phyloP scores from a whole-genome alignment of 208 protist species.

The Acanthamoeba lugdunensis region DNA sequence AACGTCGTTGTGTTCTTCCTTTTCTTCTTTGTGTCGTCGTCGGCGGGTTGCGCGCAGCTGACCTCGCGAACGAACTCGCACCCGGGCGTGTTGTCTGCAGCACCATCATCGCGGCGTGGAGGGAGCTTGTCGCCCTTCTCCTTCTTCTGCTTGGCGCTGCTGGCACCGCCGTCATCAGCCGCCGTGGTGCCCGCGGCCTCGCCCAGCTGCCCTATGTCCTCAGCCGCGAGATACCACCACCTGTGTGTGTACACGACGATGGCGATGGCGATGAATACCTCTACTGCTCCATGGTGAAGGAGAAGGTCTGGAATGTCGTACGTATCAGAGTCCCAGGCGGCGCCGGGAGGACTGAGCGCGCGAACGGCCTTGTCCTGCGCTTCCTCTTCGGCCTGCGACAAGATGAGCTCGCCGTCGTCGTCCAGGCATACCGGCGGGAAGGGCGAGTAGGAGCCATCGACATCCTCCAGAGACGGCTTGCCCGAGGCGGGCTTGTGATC shows the following conservation, averaged over 20 bases:
- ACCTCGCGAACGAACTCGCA: too few species aligned
- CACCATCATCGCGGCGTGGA: too few species aligned
- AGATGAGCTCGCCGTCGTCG: background rate
- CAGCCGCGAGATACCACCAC: background rate
- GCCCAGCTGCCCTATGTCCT: background rate
- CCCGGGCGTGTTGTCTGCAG: too few species aligned
- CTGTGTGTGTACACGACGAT: background rate
- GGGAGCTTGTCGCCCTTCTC: too few species aligned
- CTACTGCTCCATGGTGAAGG: background rate
- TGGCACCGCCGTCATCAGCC: too few species aligned
- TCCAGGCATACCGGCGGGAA: background rate
- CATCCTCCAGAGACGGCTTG: background rate
- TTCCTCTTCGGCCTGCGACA: background rate
- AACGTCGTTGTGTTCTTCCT: too few species aligned
- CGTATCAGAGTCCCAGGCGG: background rate
- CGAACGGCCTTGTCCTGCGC: background rate
- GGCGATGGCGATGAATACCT: too few species aligned
- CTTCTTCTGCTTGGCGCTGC: background rate
- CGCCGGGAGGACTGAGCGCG: background rate
- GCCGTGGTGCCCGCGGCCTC: too few species aligned
- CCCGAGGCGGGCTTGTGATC: slow-evolving; percentile 3
- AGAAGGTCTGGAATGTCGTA: background rate
- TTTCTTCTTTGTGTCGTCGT: too few species aligned
- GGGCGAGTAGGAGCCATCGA: too few species aligned
- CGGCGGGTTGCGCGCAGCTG: too few species aligned